Conservation (phyloP, 345 rosid species). For the Euclidium syriacum region DNA sequence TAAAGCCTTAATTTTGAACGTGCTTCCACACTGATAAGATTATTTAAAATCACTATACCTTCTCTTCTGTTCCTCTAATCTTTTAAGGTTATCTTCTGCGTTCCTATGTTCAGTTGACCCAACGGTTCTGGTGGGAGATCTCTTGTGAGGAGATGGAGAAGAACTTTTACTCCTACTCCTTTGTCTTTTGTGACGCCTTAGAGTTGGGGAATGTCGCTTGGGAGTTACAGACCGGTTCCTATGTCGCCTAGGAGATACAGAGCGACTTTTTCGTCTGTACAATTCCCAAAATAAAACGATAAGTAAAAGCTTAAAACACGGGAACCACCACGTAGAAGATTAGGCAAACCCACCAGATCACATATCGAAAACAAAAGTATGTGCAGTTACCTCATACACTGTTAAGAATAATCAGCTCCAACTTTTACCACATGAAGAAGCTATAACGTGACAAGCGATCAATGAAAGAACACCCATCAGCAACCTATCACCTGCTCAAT, state of each 20-base stretch:
- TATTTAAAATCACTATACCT: slow-evolving; percentile 41
- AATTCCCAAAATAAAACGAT: slow-evolving; percentile 32
- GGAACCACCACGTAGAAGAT: slow-evolving; percentile 26
- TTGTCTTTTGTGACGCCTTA: slow-evolving; percentile 67
- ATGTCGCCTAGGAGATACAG: slow-evolving; percentile 63
- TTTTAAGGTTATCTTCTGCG: slow-evolving; percentile 61
- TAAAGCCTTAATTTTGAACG: slow-evolving; percentile 2
- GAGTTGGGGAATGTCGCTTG: slow-evolving; percentile 71
- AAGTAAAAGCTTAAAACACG: slow-evolving; percentile 32
- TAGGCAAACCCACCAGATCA: slow-evolving; percentile 38
- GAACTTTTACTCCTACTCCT: slow-evolving; percentile 81
- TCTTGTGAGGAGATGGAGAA: slow-evolving; percentile 57
- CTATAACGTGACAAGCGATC: slow-evolving; percentile 75
- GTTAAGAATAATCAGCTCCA: slow-evolving; percentile 84
- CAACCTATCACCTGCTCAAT: slow-evolving; percentile 79
- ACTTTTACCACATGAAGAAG: slow-evolving; percentile 93
- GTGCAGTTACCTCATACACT: slow-evolving; percentile 92
- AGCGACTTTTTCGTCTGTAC: slow-evolving; percentile 84
- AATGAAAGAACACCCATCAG: slow-evolving; percentile 67
- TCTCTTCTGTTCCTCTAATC: slow-evolving; percentile 89
- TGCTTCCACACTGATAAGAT: too few relatives aligned
- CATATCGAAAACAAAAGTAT: slow-evolving; percentile 41
- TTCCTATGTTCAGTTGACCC: slow-evolving; percentile 58
- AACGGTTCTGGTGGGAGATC: slow-evolving; percentile 56
- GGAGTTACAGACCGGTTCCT: slow-evolving; percentile 66